Conservation (phyloP, 345 rosid genomes). For the Citrus unshiu region DNA sequence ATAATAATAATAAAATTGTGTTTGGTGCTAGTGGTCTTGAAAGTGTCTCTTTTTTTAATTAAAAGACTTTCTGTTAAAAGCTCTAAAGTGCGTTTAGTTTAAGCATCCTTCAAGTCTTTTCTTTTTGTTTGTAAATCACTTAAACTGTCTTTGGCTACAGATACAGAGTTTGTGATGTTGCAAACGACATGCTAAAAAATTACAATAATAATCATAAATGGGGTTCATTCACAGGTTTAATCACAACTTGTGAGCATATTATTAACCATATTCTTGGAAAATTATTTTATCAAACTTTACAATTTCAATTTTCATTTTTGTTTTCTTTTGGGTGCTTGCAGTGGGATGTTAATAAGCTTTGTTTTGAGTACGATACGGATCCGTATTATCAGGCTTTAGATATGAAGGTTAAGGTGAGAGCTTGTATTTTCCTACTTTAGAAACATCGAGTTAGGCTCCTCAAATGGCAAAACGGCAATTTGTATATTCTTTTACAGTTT, state of each 20-base stretch:
- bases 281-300: too few relatives aligned
- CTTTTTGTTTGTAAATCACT: too few relatives aligned
- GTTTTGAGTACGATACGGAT: conserved; percentile 84
- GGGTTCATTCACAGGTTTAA: neutral
- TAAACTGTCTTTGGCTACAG: too few relatives aligned
- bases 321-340: conserved; percentile 23
- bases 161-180: too few relatives aligned
- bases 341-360: conserved; percentile 79
- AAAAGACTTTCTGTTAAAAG: neutral
- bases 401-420: conserved; percentile 57
- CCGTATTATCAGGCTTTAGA: conserved; percentile 84
- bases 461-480: neutral
- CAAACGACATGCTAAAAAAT: neutral
- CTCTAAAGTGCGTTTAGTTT: neutral
- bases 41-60: neutral
- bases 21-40: neutral
- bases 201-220: neutral
- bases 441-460: neutral
- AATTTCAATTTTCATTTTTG: neutral
- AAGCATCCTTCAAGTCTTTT: neutral
- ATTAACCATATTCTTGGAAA: neutral
- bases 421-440: neutral
- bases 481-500: neutral
- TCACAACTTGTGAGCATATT: neutral
- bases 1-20: too few relatives aligned